phyloP scores from a whole-genome alignment of 805 yeast genomes.

The Zygoascus biomembranicola region DNA sequence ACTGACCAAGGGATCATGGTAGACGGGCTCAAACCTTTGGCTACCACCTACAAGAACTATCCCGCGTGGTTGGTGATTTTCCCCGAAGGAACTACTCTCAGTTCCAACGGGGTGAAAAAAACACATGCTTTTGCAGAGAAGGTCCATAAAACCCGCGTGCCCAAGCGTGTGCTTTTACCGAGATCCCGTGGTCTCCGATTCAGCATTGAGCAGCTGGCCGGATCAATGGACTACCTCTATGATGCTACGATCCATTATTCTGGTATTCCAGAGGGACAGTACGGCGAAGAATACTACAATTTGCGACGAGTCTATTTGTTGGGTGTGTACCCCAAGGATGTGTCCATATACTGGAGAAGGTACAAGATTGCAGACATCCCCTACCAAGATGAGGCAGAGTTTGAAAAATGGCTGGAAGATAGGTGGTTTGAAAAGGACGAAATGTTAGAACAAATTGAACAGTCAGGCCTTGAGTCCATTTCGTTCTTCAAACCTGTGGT shows the following conservation, averaged over 20 bases:
- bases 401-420: constrained; percentile 67
- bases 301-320: constrained; percentile 52
- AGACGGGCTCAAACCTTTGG: constrained; percentile 39
- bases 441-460: constrained; percentile 53
- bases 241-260: constrained; percentile 81
- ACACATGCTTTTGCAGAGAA: constrained; percentile 52
- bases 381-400: constrained; percentile 41
- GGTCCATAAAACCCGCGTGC: constrained; percentile 25
- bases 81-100: constrained; percentile 92
- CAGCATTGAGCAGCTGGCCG: constrained; percentile 45
- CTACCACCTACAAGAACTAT: constrained; percentile 42
- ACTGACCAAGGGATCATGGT: constrained; percentile 54
- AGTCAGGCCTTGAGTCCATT: constrained; percentile 33
- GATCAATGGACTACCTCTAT: constrained; percentile 42
- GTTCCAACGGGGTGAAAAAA: constrained; percentile 51
- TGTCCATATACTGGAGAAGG: constrained; percentile 58
- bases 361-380: constrained; percentile 58
- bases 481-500: constrained; percentile 4
- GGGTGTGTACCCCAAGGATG: constrained; percentile 63
- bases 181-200: constrained; percentile 71
- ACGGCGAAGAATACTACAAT: constrained; percentile 72
- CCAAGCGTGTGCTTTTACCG: constrained; percentile 69
- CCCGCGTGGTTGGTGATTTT: constrained; percentile 68
- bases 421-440: constrained; percentile 76
- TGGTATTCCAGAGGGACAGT: constrained; percentile 51